Percentiles rank a stretch among this genome's conserved stretches.
phyloP scores from a whole-genome alignment of 148 eudicot species.

The Vaccinium vitisidaea region DNA sequence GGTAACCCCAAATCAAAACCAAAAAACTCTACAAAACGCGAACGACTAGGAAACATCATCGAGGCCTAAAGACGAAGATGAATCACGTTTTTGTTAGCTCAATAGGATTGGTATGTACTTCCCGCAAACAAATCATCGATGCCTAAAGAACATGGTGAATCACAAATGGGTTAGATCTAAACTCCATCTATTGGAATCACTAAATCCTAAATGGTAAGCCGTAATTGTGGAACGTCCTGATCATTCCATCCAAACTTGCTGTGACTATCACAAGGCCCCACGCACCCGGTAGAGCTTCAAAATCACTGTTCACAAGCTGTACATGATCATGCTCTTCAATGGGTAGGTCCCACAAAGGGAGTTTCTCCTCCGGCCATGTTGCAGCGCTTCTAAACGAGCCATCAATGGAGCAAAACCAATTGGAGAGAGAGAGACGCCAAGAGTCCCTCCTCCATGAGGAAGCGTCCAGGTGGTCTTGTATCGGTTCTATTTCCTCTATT shows the following conservation, averaged over 20 bases:
- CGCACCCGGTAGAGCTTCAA: constrained; percentile 25
- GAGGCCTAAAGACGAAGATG: too few relatives aligned
- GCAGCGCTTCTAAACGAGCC: constrained; percentile 34
- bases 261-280: constrained; percentile 80
- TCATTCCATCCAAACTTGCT: constrained; percentile 55
- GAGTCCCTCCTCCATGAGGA: constrained; percentile 27
- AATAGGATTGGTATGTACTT: not conserved
- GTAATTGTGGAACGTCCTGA: constrained; percentile 64
- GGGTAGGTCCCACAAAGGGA: constrained; percentile 34
- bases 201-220: constrained; percentile 60
- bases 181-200: constrained; percentile 8
- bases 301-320: not conserved
- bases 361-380: constrained; percentile 80
- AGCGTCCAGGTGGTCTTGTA: constrained; percentile 17
- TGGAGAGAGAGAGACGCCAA: constrained; percentile 37
- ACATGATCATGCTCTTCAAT: constrained; percentile 4
- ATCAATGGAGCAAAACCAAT: constrained; percentile 49
- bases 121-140: not conserved
- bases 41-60: too few relatives aligned
- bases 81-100: too few relatives aligned
- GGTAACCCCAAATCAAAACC: too few relatives aligned
- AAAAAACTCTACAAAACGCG: not conserved
- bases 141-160: not conserved
- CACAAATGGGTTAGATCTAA: not conserved
- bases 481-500: not conserved